Base-by-base conservation (phyloP, 768 basidiomycete genomes). In the Phaffia tasmanica region DNA sequence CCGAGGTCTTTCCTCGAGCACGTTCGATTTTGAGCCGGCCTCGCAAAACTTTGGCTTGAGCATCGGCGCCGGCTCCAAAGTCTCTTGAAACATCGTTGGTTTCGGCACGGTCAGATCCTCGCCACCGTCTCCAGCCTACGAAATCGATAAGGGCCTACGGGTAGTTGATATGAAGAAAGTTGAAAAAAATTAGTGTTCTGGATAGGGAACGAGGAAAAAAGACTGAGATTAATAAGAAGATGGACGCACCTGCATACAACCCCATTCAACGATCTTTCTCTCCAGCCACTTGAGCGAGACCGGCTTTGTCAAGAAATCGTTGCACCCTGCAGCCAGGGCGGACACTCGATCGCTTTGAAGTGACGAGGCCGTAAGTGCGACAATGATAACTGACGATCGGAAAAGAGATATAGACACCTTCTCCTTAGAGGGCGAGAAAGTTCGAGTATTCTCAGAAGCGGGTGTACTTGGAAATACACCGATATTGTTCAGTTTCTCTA, bases 231-330 rank as follows among this genome's bases (percentile, higher is more conserved):
- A 23, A n/a, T 48, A 47, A 5, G 19, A 23, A 19, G 51, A 46
- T 68, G 47, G 15, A 50, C 74, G 64, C 55, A 74, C 74, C 73
- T 76, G 76, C 79, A 99, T 98, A 3, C 90, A 94, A 0, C 95
- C 95, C 95, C 95, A 99, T 76, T 99, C 95, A 69, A 94, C 89
- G 74, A 98, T 93, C 80, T 99, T 99, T 79, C 86, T 89, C 75
- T 97, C 91, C 61, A 99, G 80, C 95, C 95, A 99, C 55, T 86
- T 81, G 32, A 95, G 80, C 8, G 89, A 90, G 35, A 99, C 94
- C 0, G 95, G 95, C 73, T 99, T 99, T 51, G 93, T 98, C 58
- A 99, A 77, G 78, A 98, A 99, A 76, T 99, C 95, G 72, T 99
- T 98, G 78, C 95, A 99, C 7, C 95, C 95, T 1, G 95, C 95